Evolutionary conservation across 2,329 filamentous ascomycete genomes (phyloP).

Genomic region (Endocalyx cinctus): DNA sequence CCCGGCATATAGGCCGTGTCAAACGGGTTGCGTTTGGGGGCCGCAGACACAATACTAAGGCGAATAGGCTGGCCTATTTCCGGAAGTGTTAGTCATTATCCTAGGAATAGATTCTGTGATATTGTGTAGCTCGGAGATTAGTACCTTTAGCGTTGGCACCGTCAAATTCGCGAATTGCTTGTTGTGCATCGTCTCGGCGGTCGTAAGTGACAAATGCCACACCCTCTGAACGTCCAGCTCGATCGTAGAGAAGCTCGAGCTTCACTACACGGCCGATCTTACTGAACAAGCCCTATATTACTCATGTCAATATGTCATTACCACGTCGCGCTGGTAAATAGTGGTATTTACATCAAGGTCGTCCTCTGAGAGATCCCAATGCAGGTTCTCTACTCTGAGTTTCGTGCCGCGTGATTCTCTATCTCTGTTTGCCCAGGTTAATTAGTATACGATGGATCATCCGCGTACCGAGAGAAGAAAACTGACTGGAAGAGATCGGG

Average conservation of each 20-base stretch:
- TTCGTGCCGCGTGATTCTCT: slow-evolving; percentile 60
- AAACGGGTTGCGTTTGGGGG: slow-evolving; percentile 51
- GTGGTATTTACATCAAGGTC: slow-evolving; percentile 73
- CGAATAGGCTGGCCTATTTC: slow-evolving; percentile 70
- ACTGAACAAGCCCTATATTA: slow-evolving; percentile 67
- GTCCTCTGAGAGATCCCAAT: slow-evolving; percentile 84
- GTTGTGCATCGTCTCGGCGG: slow-evolving; percentile 62
- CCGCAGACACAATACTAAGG: slow-evolving; percentile 58
- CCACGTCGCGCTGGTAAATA: no score
- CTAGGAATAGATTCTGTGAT: neutral
- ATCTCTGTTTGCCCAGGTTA: no score
- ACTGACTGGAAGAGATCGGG: slow-evolving; percentile 28
- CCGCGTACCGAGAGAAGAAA: no score
- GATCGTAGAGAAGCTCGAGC: slow-evolving; percentile 75
- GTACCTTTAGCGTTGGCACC: slow-evolving; percentile 83
- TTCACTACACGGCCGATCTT: slow-evolving; percentile 69
- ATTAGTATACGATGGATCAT: no score
- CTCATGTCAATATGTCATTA: no score
- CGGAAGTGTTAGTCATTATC: slow-evolving; percentile 2
- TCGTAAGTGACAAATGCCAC: slow-evolving; percentile 80
- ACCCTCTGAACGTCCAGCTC: slow-evolving; percentile 82
- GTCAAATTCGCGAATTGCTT: slow-evolving; percentile 76
- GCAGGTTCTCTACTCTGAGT: slow-evolving; percentile 81
- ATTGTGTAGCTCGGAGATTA: slow-evolving; percentile 3
- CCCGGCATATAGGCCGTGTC: slow-evolving; percentile 51